A percentile compares a stretch with the other conserved stretches of the same genome.
These are phyloP conservation scores for Oropetium thomaeum DNA, from an alignment of 176 grass and related monocot genomes.

Conservation along the genomic window DNA sequence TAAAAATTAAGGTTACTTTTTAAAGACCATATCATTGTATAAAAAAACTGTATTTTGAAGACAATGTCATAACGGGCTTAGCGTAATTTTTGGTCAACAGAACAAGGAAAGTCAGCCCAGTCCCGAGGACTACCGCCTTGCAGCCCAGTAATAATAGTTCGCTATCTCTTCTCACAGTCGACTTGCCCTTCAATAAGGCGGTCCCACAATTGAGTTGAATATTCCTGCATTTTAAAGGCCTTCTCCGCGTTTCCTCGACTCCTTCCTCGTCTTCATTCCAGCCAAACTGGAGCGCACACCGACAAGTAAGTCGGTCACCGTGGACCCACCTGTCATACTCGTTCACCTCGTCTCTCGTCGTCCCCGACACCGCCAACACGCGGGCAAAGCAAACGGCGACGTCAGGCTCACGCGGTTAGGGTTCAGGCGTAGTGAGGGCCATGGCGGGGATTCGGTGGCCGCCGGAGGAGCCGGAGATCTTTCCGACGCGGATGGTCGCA, in stretches of 20 bases:
- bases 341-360: slow-evolving; percentile 18
- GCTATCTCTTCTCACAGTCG: neutral
- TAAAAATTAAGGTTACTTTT: too few species aligned
- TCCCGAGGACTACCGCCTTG: slow-evolving; percentile 23
- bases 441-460: slow-evolving; percentile 92
- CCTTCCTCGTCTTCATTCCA: neutral
- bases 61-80: neutral
- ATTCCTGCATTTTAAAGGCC: accelerated
- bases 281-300: neutral
- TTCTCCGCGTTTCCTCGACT: neutral
- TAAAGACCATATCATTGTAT: neutral
- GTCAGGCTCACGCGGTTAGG: slow-evolving; percentile 12
- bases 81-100: too few species aligned
- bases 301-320: neutral
- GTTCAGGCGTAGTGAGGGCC: slow-evolving; percentile 20
- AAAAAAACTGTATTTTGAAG: too few species aligned
- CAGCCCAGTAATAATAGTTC: too few species aligned
- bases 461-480: slow-evolving; percentile 68
- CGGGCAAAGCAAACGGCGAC: neutral
- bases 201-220: neutral
- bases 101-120: neutral
- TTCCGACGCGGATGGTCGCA: slow-evolving; percentile 42
- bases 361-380: slow-evolving; percentile 17
- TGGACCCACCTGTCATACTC: slow-evolving; percentile 11
- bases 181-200: accelerated